Evolutionary conservation across 345 rosid genomes (phyloP), one percentile per base, ranked within the genome.

Genomic region (Turritis glabra): DNA sequence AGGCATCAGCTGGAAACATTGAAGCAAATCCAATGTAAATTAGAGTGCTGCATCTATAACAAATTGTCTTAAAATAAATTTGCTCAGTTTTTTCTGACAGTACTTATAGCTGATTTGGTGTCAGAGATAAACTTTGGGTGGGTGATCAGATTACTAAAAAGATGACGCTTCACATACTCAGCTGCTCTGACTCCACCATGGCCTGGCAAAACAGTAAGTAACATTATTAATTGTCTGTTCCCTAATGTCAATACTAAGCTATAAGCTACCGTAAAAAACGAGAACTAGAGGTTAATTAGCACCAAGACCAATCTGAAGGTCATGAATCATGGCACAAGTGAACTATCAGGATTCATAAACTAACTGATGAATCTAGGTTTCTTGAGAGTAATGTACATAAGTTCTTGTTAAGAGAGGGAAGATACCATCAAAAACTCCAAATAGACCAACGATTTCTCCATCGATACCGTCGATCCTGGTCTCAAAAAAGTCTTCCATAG

Each of bases 141-240:
- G n/a, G 54, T 87, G 75, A 95, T 90, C 72, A 95, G 81, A 83
- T 95, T 95, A 64, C 91, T 86, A 82, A 95, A 92, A 77, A 92
- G 99, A 77, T 92, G 89, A 54, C 84, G 89, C 72, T 95, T 95
- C 80, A 95, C 97, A 71, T 89, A 95, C 79, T 95, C 99, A 71
- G 99, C 99, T 69, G 99, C 99, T 41, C 97, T 88, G 46, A 89
- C 96, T 76, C 99, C 99, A 54, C 97, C 99, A 83, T 95, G 99
- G 72, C 99, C 99, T 95, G 73, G 37, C 79, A 71, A 64, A 51
- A 52, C 50, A 55, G 5, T 22, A 30, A 43, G 41, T 25, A 51
- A 19, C n/a, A 70, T 2, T 17, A 25, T 51, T 12, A 35, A 2
- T 25, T 25, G 0, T 23, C 0, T 58, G 74, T 30, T 58, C 5